Evolutionary conservation across 805 yeast species (phyloP).

Genomic region (Lachancea mirantina): DNA sequence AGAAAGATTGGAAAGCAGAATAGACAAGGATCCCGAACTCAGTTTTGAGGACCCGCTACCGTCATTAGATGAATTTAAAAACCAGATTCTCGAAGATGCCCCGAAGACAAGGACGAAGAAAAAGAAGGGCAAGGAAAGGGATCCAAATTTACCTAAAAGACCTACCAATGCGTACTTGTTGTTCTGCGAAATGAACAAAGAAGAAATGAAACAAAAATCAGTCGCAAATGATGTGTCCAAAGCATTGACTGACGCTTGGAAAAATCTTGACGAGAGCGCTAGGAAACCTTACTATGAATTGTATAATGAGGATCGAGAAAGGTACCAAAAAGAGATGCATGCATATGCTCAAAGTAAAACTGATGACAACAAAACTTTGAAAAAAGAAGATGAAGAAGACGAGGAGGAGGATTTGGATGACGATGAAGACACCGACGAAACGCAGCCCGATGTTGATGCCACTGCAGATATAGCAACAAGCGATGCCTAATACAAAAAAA

Average conservation of each 20-base stretch:
- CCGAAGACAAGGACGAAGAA: slow-evolving; percentile 28
- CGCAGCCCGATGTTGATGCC: slow-evolving; percentile 10
- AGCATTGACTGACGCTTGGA: slow-evolving; percentile 83
- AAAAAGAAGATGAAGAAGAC: slow-evolving; percentile 16
- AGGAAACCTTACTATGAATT: slow-evolving; percentile 66
- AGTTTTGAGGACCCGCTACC: slow-evolving; percentile 28
- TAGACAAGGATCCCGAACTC: slow-evolving; percentile 30
- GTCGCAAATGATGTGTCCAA: slow-evolving; percentile 63
- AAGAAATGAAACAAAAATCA: slow-evolving; percentile 51
- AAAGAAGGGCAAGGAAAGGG: slow-evolving; percentile 44
- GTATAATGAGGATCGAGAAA: slow-evolving; percentile 69
- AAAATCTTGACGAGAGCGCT: slow-evolving; percentile 57
- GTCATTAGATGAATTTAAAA: slow-evolving; percentile 23
- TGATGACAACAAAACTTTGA: slow-evolving; percentile 12
- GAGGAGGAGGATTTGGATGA: slow-evolving; percentile 19
- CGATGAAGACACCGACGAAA: slow-evolving; percentile 12
- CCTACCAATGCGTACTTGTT: slow-evolving; percentile 87
- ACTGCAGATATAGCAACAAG: slow-evolving; percentile 9
- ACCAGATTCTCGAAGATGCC: slow-evolving; percentile 15
- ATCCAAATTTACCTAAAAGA: slow-evolving; percentile 80
- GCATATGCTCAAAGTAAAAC: slow-evolving; percentile 32
- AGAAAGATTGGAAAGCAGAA: slow-evolving; percentile 66
- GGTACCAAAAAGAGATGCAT: slow-evolving; percentile 69
- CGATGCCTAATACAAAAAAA: slow-evolving; percentile 1
- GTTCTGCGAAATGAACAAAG: slow-evolving; percentile 83